phyloP scores from a whole-genome alignment of 2,329 filamentous ascomycete genomes.

The Ceratocystis papillata region DNA sequence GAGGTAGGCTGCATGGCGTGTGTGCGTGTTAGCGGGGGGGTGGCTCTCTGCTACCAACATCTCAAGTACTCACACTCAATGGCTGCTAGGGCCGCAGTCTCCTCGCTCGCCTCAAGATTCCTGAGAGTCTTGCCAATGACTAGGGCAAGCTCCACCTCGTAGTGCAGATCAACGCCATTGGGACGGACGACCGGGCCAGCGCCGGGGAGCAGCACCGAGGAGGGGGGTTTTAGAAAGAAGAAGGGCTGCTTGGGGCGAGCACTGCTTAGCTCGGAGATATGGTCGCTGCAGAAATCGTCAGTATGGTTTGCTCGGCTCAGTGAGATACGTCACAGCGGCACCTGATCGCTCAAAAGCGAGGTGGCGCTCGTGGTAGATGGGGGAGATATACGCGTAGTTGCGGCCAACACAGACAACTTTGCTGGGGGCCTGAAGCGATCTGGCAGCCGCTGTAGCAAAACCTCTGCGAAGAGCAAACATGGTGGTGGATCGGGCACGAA shows the following conservation, averaged over 20 bases:
- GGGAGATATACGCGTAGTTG: conserved; percentile 72
- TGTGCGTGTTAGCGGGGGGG: background rate
- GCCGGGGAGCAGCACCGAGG: conserved; percentile 69
- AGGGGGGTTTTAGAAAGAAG: conserved; percentile 95
- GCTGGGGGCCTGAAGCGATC: conserved; percentile 45
- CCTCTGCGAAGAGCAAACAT: conserved; percentile 34
- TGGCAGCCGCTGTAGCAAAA: conserved; percentile 33
- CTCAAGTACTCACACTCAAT: conserved; percentile 54
- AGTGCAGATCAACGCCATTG: conserved; percentile 74
- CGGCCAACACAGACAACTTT: conserved; percentile 90
- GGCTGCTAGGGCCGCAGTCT: conserved; percentile 64
- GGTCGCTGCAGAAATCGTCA: conserved; percentile 50
- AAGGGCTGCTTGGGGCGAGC: conserved; percentile 85
- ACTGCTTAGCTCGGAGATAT: conserved; percentile 86
- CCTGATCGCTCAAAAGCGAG: conserved; percentile 25
- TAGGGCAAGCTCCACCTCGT: conserved; percentile 87
- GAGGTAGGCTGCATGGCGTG: conserved; percentile 54
- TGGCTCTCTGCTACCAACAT: background rate
- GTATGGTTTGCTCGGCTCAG: background rate
- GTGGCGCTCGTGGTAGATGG: conserved; percentile 9
- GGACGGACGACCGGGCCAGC: conserved; percentile 73
- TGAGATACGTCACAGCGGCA: background rate
- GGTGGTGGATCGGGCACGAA: conserved; percentile 24
- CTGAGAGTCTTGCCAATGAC: conserved; percentile 72
- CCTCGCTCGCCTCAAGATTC: conserved; percentile 65